These are phyloP conservation scores for Talaromyces islandicus DNA, from an alignment of 2,329 filamentous ascomycete species.

Conservation along the genomic window DNA sequence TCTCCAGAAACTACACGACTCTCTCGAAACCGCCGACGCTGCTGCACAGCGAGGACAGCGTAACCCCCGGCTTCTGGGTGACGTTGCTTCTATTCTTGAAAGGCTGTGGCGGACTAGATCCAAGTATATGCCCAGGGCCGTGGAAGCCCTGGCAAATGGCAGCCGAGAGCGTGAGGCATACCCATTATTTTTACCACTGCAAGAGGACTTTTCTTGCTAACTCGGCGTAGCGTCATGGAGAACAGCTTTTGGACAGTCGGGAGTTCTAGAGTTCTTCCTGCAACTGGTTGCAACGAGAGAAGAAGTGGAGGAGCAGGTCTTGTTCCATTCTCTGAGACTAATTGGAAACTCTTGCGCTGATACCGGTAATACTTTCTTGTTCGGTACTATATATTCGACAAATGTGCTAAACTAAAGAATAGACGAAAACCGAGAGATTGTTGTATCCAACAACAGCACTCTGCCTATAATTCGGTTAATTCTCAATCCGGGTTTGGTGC, in stretches of 20 bases:
- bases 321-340: constrained; percentile 37
- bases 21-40: constrained; percentile 24
- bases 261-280: constrained; percentile 38
- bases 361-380: constrained; percentile 24
- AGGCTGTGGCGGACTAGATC: constrained; percentile 34
- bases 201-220: constrained; percentile 8
- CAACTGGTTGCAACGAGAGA: constrained; percentile 28
- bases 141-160: constrained; percentile 35
- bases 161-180: constrained; percentile 35
- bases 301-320: constrained; percentile 21
- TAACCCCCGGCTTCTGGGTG: constrained; percentile 19
- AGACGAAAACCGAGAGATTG: constrained; percentile 38
- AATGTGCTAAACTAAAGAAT: constrained; percentile 11
- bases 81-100: constrained; percentile 23
- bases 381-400: not conserved
- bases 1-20: constrained; percentile 22
- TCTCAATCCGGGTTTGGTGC: constrained; percentile 27
- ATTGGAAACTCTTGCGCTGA: constrained; percentile 43
- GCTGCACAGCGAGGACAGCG: constrained; percentile 17
- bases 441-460: constrained; percentile 35
- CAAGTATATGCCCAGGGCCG: constrained; percentile 26
- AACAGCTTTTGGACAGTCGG: constrained; percentile 31
- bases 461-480: constrained; percentile 31
- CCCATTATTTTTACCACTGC: constrained; percentile 3
- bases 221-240: constrained; percentile 33